Percentiles rank a stretch among this genome's conserved stretches.
These are phyloP conservation scores for Trypanosoma lewisi DNA, from an alignment of 208 protist genomes.

Conservation along the genomic window DNA sequence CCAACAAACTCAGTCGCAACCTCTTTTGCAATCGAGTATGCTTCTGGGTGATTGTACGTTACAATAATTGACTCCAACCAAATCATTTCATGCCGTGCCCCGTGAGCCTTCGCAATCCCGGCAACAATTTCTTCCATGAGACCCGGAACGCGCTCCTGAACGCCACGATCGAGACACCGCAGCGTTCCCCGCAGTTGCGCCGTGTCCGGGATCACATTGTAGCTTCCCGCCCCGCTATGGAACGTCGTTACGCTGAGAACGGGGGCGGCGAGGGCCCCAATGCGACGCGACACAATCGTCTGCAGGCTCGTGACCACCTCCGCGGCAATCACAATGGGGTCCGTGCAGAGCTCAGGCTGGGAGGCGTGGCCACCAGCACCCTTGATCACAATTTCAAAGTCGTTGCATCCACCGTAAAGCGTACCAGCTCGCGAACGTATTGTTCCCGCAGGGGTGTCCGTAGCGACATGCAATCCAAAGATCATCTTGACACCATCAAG, in stretches of 20 bases:
- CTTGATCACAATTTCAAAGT: conserved; percentile 69
- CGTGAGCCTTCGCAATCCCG: conserved; percentile 62
- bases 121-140: conserved; percentile 70
- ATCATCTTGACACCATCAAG: conserved; percentile 50
- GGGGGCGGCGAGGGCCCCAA: conserved; percentile 52
- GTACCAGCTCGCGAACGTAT: not conserved
- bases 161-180: conserved; percentile 62
- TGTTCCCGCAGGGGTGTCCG: not conserved
- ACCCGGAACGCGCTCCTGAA: conserved; percentile 51
- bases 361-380: conserved; percentile 68
- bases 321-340: conserved; percentile 61
- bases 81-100: conserved; percentile 53
- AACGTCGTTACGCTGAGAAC: conserved; percentile 70
- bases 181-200: conserved; percentile 70
- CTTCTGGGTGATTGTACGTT: conserved; percentile 73
- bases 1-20: conserved; percentile 42
- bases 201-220: conserved; percentile 74
- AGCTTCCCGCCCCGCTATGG: conserved; percentile 51
- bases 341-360: conserved; percentile 60
- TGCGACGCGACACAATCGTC: conserved; percentile 63
- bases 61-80: conserved; percentile 84
- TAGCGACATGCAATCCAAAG: conserved; percentile 3
- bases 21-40: conserved; percentile 50
- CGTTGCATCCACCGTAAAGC: conserved; percentile 38
- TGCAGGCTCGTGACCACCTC: conserved; percentile 58